Evolutionary conservation across 352 stramenopile genomes (phyloP).

Genomic region (Phytophthora sansomeana): DNA sequence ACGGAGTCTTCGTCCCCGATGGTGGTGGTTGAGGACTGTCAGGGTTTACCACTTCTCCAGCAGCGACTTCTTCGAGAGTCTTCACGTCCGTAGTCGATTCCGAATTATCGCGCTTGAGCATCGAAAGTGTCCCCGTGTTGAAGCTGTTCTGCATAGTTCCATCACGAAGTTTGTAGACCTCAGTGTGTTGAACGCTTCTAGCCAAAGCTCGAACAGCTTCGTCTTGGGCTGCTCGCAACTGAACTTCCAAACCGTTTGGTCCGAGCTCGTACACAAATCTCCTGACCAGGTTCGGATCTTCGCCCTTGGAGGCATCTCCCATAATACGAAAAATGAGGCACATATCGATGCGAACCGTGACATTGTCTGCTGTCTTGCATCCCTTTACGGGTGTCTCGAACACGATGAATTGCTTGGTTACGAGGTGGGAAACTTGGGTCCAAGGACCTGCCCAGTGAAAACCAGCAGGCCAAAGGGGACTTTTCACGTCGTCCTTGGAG

Average conservation of each 20-base stretch:
- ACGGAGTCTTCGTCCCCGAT: conserved; percentile 20
- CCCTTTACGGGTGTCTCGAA: conserved; percentile 86
- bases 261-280: conserved; percentile 89
- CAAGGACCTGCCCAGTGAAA: conserved; percentile 75
- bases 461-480: conserved; percentile 70
- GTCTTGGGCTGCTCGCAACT: conserved; percentile 77
- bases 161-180: conserved; percentile 81
- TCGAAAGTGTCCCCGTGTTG: conserved; percentile 51
- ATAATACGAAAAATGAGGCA: conserved; percentile 88
- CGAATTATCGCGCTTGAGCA: conserved; percentile 10
- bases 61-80: conserved; percentile 1
- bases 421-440: conserved; percentile 80
- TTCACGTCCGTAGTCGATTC: conserved; percentile 1
- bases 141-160: conserved; percentile 64
- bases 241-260: conserved; percentile 75
- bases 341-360: conserved; percentile 88
- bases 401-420: conserved; percentile 88
- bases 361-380: conserved; percentile 87
- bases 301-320: conserved; percentile 72
- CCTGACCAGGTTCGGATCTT: conserved; percentile 80
- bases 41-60: background rate
- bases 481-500: conserved; percentile 43
- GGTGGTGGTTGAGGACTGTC: conserved; percentile 5
- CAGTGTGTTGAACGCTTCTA: conserved; percentile 77
- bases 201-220: conserved; percentile 77